Evolutionary conservation across 2,329 filamentous ascomycete genomes (phyloP).

Genomic region (Fusarium goolgardi): DNA sequence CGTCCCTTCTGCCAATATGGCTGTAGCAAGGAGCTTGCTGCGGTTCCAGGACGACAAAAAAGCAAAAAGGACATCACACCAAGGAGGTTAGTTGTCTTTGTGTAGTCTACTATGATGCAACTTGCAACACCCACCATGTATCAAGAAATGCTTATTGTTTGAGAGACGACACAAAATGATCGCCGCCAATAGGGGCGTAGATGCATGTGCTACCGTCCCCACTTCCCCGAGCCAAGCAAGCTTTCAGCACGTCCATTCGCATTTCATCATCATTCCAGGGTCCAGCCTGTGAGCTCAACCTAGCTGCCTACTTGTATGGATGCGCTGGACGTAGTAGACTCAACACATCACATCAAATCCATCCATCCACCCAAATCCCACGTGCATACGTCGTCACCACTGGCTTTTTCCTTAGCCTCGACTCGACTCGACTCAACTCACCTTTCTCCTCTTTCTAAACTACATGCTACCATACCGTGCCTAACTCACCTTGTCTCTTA

Average conservation of each 20-base stretch:
- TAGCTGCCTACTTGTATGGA: background rate
- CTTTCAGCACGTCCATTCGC: slow-evolving; percentile 32
- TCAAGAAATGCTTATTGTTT: background rate
- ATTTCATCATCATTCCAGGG: slow-evolving; percentile 40
- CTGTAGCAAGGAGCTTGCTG: background rate
- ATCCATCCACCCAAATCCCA: slow-evolving; percentile 14
- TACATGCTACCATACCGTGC: background rate
- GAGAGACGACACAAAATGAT: background rate
- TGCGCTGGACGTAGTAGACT: background rate
- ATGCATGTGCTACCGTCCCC: slow-evolving; percentile 28
- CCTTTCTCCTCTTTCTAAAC: slow-evolving; percentile 7
- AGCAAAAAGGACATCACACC: background rate
- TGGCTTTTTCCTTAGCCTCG: slow-evolving; percentile 19
- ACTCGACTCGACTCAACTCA: background rate
- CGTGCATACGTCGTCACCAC: slow-evolving; percentile 41
- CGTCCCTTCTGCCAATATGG: background rate
- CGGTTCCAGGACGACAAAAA: background rate
- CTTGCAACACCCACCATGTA: background rate
- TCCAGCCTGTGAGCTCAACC: slow-evolving; percentile 1
- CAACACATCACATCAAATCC: slow-evolving; percentile 1
- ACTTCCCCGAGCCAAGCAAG: slow-evolving; percentile 38
- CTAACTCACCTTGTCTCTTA: background rate
- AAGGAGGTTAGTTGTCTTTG: background rate
- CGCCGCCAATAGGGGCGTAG: background rate
- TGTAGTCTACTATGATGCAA: slow-evolving; percentile 2